A percentile compares a stretch with the other conserved stretches of the same genome.
These are phyloP conservation scores for Globisporangium iwayamae DNA, from an alignment of 352 stramenopile genomes.

Conservation along the genomic window DNA sequence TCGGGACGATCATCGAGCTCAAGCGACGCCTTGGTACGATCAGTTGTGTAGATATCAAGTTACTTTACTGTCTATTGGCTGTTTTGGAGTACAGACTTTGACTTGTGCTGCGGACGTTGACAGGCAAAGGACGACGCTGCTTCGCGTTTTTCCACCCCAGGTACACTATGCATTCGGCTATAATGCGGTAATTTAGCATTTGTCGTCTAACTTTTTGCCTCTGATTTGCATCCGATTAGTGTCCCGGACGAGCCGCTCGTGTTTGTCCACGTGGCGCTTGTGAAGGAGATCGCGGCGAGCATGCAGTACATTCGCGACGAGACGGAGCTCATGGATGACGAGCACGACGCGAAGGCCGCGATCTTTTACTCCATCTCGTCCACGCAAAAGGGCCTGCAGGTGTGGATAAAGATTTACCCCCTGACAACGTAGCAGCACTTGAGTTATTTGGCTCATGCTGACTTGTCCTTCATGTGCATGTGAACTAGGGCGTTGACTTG, in stretches of 20 bases:
- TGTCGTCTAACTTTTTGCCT: not conserved
- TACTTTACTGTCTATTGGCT: too few species aligned
- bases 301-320: constrained; percentile 90
- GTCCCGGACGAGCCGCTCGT: constrained; percentile 91
- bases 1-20: constrained; percentile 92
- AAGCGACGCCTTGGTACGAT: constrained; percentile 80
- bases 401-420: constrained; percentile 11
- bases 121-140: constrained; percentile 76
- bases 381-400: constrained; percentile 87
- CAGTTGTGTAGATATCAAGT: not conserved
- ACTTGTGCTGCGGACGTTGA: not conserved
- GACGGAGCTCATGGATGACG: constrained; percentile 63
- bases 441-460: not conserved
- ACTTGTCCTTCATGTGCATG: not conserved
- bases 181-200: not conserved
- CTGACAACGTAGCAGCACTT: not conserved
- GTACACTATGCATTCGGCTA: constrained; percentile 16
- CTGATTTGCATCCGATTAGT: constrained; percentile 11
- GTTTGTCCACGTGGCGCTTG: constrained; percentile 94
- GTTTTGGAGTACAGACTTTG: not conserved
- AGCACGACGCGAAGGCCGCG: constrained; percentile 62
- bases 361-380: constrained; percentile 97
- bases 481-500: constrained; percentile 87
- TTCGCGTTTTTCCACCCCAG: constrained; percentile 95
- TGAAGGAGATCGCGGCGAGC: constrained; percentile 83